phyloP scores from a whole-genome alignment of 768 basidiomycete genomes.

The Exidia glandulosa region DNA sequence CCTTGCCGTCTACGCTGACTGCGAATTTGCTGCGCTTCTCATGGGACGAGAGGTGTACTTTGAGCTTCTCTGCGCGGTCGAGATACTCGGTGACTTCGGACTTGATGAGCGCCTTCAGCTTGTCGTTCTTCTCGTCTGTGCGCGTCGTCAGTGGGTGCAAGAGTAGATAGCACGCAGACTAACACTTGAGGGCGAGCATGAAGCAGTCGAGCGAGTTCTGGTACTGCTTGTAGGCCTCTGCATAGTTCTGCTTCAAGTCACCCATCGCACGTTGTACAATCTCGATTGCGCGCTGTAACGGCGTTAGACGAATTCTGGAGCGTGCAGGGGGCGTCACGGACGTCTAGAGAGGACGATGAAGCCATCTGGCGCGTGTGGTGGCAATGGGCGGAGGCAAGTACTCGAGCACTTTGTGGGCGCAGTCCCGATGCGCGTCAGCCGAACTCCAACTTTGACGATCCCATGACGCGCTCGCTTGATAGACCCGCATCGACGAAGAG shows the following conservation, averaged over 20 bases:
- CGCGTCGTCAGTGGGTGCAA: background rate
- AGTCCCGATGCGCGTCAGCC: too few species aligned
- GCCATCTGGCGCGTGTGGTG: too few species aligned
- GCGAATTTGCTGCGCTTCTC: constrained; percentile 50
- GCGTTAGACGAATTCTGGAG: too few species aligned
- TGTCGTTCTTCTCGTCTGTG: constrained; percentile 91
- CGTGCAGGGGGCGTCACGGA: too few species aligned
- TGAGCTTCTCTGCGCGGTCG: constrained; percentile 80
- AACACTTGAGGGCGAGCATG: constrained; percentile 92
- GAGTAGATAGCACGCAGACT: constrained; percentile 18
- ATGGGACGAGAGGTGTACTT: constrained; percentile 60
- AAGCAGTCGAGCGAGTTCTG: constrained; percentile 96
- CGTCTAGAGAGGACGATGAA: too few species aligned
- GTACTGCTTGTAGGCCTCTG: constrained; percentile 91
- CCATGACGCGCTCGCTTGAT: too few species aligned
- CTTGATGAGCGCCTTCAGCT: constrained; percentile 75
- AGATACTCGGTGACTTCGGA: constrained; percentile 88
- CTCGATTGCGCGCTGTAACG: too few species aligned
- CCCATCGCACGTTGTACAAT: constrained; percentile 89
- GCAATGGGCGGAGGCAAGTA: too few species aligned
- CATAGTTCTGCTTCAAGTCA: constrained; percentile 86
- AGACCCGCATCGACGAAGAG: too few species aligned
- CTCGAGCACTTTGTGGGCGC: too few species aligned
- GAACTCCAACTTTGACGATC: too few species aligned
- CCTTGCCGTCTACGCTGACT: constrained; percentile 39